A percentile compares a stretch with the other conserved stretches of the same genome.
phyloP scores from a whole-genome alignment of 768 basidiomycete genomes.

The Hygrophoropsis aurantiaca region DNA sequence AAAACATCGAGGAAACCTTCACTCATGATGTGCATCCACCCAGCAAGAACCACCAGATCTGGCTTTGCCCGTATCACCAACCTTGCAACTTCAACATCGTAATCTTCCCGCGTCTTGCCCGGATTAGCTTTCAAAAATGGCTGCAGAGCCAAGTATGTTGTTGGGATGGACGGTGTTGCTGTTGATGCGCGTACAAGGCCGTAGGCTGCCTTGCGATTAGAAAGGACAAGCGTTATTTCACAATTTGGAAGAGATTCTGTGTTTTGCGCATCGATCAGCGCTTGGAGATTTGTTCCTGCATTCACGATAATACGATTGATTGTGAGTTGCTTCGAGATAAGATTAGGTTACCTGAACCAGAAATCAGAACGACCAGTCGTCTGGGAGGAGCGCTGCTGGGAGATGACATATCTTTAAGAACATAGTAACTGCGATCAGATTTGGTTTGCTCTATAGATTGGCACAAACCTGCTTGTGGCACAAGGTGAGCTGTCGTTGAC shows the following conservation, averaged over 20 bases:
- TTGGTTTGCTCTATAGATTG: too few species aligned
- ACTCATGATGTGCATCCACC: slow-evolving; percentile 97
- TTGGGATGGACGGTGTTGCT: slow-evolving; percentile 76
- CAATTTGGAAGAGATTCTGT: slow-evolving; percentile 73
- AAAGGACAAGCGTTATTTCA: slow-evolving; percentile 78
- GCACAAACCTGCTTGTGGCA: too few species aligned
- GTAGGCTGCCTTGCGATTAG: slow-evolving; percentile 89
- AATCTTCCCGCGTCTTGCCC: slow-evolving; percentile 75
- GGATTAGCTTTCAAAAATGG: slow-evolving; percentile 77
- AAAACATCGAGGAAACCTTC: slow-evolving; percentile 76
- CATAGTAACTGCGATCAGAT: too few species aligned
- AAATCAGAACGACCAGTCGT: slow-evolving; percentile 60
- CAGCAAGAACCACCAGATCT: slow-evolving; percentile 91
- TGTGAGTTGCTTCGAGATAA: neutral
- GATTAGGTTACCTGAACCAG: slow-evolving; percentile 54
- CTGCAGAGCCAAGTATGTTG: slow-evolving; percentile 79
- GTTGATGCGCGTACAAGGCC: slow-evolving; percentile 79
- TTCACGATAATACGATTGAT: slow-evolving; percentile 1
- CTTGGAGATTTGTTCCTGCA: slow-evolving; percentile 93
- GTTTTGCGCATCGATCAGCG: slow-evolving; percentile 84
- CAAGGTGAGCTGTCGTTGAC: too few species aligned
- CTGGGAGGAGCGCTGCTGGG: slow-evolving; percentile 8
- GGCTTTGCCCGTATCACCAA: slow-evolving; percentile 64
- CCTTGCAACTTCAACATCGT: slow-evolving; percentile 79
- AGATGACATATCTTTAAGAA: too few species aligned